phyloP scores from a whole-genome alignment of 257 asterid species.

The Primulina huaijiensis region DNA sequence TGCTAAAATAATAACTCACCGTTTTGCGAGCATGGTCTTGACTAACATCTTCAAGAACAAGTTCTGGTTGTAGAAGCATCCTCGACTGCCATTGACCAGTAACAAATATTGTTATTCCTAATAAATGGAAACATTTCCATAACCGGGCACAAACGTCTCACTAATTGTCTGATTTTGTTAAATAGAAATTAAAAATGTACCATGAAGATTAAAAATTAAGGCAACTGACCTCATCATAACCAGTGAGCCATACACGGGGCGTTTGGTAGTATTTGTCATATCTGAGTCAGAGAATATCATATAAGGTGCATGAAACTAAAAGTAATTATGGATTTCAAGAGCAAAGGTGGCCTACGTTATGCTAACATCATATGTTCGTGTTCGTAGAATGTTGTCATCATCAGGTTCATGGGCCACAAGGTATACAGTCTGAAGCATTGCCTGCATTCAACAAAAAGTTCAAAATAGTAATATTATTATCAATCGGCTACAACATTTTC shows the following conservation, averaged over 20 bases:
- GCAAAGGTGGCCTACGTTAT: constrained; percentile 68
- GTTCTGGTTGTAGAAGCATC: constrained; percentile 89
- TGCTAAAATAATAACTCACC: constrained; percentile 44
- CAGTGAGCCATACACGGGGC: constrained; percentile 99
- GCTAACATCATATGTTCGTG: constrained; percentile 96
- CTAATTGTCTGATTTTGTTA: constrained; percentile 11
- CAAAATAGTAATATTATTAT: not conserved
- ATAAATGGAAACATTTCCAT: constrained; percentile 4
- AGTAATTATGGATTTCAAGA: constrained; percentile 2
- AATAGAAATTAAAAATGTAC: constrained; percentile 16
- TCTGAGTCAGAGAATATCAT: constrained; percentile 41
- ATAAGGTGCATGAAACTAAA: constrained; percentile 15
- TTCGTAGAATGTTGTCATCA: constrained; percentile 85
- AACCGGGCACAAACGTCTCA: constrained; percentile 11
- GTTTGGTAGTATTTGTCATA: constrained; percentile 98
- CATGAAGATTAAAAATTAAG: constrained; percentile 8
- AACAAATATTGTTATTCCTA: not conserved
- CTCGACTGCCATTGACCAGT: constrained; percentile 64
- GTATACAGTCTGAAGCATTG: constrained; percentile 66
- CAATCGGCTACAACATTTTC: not conserved
- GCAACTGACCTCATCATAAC: constrained; percentile 87
- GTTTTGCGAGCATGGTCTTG: constrained; percentile 99
- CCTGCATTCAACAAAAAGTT: constrained; percentile 46
- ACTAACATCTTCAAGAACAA: constrained; percentile 96
- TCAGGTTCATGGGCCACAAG: constrained; percentile 91